These are phyloP conservation scores for Periconia sp. DNA, from an alignment of 2,329 filamentous ascomycete genomes.

Conservation along the genomic window DNA sequence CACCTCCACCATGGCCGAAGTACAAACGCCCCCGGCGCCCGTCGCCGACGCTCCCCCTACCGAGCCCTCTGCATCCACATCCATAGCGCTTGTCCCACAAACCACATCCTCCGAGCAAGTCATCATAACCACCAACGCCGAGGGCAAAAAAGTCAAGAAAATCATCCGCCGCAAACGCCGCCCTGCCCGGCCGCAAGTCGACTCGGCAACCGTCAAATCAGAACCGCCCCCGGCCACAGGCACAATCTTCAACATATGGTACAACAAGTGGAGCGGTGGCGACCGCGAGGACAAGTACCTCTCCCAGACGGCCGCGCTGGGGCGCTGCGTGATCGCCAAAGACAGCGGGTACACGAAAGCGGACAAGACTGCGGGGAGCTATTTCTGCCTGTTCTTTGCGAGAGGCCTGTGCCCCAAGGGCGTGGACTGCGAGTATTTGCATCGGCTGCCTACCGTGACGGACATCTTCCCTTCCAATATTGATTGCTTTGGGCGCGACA, in stretches of 20 bases:
- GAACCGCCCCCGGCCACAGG: constrained; percentile 92
- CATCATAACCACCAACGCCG: constrained; percentile 45
- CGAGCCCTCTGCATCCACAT: constrained; percentile 28
- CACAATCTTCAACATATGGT: constrained; percentile 98
- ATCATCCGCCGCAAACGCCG: constrained; percentile 90
- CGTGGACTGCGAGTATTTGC: constrained; percentile 91
- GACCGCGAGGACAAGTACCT: constrained; percentile 92
- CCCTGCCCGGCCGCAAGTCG: constrained; percentile 89
- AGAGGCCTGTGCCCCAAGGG: constrained; percentile 83
- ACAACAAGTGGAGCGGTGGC: constrained; percentile 97
- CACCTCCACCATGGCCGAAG: constrained; percentile 36
- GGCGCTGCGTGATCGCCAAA: constrained; percentile 83
- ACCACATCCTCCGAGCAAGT: constrained; percentile 34
- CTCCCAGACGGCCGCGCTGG: constrained; percentile 79
- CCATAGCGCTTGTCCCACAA: constrained; percentile 12
- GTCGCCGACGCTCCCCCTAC: constrained; percentile 9
- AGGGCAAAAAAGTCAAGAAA: constrained; percentile 79
- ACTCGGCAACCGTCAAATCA: constrained; percentile 79
- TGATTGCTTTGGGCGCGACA: constrained; percentile 94
- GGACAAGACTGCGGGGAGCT: constrained; percentile 66
- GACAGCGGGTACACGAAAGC: constrained; percentile 61
- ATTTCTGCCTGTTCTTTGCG: constrained; percentile 92
- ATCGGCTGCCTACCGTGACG: constrained; percentile 83
- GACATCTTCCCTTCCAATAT: constrained; percentile 94
- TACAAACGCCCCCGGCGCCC: constrained; percentile 31